Base-by-base conservation (phyloP, 208 protist species). In the Leishmania amazonensis region DNA sequence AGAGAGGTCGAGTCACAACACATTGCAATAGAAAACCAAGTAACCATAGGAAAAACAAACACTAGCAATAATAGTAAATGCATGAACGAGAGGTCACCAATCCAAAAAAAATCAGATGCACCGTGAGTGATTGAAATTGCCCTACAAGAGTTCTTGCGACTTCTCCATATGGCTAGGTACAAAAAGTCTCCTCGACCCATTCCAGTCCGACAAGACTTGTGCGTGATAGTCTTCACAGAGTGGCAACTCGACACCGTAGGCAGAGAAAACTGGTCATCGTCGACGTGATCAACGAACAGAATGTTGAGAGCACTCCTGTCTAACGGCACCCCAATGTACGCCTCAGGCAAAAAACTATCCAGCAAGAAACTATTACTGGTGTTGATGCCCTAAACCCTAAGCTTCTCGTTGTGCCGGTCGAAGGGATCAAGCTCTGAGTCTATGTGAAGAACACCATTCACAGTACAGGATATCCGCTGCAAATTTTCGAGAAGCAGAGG, bases 231-330 rank as follows among this genome's bases (percentile, higher is more conserved):
- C 68, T 15, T 84, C 76, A 53, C 81, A 68, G 57, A 28, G 77
- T 42, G 68, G 31, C 15, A 70, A 57, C 49, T 80, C 75, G 9
- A 77, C 58, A 54, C 53, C 40, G 38, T 80, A 80, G 4, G 54
- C 42, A 21, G 76, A 84, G 45, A 77, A 28, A 77, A 28, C 49
- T 84, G 76, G 38, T 80, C 81, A 53, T 80, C 58, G 58, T 84
- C 81, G 17, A 73, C 35, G 42, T 79, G 80, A 72, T 84, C 81
- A 53, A 84, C 81, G 53, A 84, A 80, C n/a, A 84, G 24, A 53
- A 79, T 78, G 7, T 57, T 60, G 58, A 80, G 28, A 9, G 53
- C 71, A 57, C 51, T 51, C 38, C 67, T 57, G n/a, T 77, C 67
- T 62, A 76, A 71, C 2, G 75, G 75, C 45, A 47, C 31, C 35